A percentile compares a stretch with the other conserved stretches of the same genome.
Evolutionary conservation across 805 yeast species (phyloP).

Genomic region (Kazachstania psychrophila): DNA sequence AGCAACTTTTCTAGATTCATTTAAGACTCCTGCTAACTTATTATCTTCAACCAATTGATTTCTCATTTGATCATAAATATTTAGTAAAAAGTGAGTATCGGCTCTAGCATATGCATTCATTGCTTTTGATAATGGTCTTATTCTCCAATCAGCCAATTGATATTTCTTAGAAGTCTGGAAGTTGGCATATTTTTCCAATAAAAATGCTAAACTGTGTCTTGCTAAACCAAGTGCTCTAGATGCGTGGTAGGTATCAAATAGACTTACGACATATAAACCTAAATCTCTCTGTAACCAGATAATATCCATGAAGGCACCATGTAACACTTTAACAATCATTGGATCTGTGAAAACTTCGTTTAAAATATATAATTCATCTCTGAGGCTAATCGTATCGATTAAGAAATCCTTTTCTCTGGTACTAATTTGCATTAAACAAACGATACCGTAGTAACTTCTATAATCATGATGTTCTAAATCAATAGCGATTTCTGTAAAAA

Average conservation of each 20-base stretch:
- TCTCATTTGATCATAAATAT: constrained; percentile 67
- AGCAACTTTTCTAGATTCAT: constrained; percentile 73
- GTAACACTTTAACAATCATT: constrained; percentile 72
- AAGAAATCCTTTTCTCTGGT: constrained; percentile 75
- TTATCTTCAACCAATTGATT: constrained; percentile 47
- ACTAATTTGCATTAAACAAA: constrained; percentile 88
- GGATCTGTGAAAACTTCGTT: constrained; percentile 81
- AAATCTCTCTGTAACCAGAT: constrained; percentile 94
- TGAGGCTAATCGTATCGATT: constrained; percentile 70
- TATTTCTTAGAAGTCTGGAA: constrained; percentile 89
- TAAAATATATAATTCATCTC: constrained; percentile 58
- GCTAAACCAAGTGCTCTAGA: constrained; percentile 72
- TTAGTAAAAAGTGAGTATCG: constrained; percentile 84
- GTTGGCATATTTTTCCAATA: constrained; percentile 68
- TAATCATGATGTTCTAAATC: constrained; percentile 95
- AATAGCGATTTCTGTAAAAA: constrained; percentile 64
- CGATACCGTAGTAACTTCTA: constrained; percentile 82
- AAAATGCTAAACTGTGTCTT: constrained; percentile 72
- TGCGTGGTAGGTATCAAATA: constrained; percentile 92
- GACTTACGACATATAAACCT: constrained; percentile 79
- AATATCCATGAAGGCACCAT: constrained; percentile 95
- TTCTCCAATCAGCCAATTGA: constrained; percentile 95
- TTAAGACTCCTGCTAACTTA: constrained; percentile 52
- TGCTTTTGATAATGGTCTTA: constrained; percentile 68
- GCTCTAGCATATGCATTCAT: constrained; percentile 85